Evolutionary conservation across 2,329 filamentous ascomycete species (phyloP), one percentile per base, ranked within the genome.

Genomic region (Aspergillus versicolor): DNA sequence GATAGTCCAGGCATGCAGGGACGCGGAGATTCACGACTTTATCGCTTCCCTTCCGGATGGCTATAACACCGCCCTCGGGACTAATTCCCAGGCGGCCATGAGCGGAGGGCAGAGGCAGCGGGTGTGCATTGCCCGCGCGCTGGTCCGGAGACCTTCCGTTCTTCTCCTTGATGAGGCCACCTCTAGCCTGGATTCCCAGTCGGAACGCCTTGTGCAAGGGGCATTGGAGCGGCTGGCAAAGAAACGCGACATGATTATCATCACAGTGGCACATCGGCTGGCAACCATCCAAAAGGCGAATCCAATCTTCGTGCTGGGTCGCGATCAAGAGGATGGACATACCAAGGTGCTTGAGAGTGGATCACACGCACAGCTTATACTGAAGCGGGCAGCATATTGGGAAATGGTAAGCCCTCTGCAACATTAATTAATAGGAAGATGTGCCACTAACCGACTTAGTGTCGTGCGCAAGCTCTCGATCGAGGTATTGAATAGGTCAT

Each of bases 251-350:
- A 75, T 72, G 19, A 78, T 75, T 5, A 70, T 76, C 22, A 70
- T 78, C 52, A 75, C 74, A 0, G 77, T 77, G 61, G 73, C 75
- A 7, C 75, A 78, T 64, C 70, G 75, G 15, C 62, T 78, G 47
- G 68, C 72, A 46, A 78, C 75, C 12, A 76, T 77, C 37, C 87
- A 89, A 67, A 88, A 91, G 64, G 89, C 90, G 2, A 87, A 94
- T 70, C 78, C 88, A n/a, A 93, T 93, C 48, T 91, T 90, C 65
- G 87, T 93, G 5, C 83, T 94, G 41, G 88, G 89, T 19, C 17
- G 17, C 17, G 17, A 19, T 19, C 17, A 19, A 19, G 17, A 19
- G 17, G 17, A 19, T 19, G 17, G 17, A 19, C 17, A 19, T 19
- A 19, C 17, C 17, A 19, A 19, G 17, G 17, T 19, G 17, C 17